These are phyloP conservation scores for Ceratocystiopsis sp. DNA, from an alignment of 2,329 filamentous ascomycete genomes.

Conservation along the genomic window DNA sequence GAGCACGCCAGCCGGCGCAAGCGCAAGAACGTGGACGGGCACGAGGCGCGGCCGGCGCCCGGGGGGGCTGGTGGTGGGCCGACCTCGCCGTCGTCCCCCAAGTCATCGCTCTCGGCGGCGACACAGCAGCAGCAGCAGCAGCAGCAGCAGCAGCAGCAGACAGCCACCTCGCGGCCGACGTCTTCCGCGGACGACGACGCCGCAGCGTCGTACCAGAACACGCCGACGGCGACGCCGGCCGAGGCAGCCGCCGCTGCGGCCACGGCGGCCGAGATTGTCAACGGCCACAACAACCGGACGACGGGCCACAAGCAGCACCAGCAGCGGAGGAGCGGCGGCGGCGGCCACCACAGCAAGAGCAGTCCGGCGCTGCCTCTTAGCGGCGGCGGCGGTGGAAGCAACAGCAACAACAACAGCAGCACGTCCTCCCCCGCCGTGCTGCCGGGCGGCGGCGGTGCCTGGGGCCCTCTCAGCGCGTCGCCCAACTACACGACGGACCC, in stretches of 20 bases:
- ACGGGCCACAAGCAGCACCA: constrained; percentile 1
- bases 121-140: neutral
- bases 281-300: constrained; percentile 5
- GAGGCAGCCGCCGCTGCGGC: constrained; percentile 7
- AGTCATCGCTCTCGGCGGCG: neutral
- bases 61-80: neutral
- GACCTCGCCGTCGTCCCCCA: neutral
- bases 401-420: constrained; percentile 15
- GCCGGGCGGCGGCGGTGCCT: constrained; percentile 13
- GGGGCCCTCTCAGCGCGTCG: no score
- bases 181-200: constrained; percentile 4
- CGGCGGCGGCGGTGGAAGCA: constrained; percentile 15
- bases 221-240: constrained; percentile 8
- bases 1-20: constrained; percentile 69
- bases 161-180: neutral
- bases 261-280: constrained; percentile 11
- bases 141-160: neutral
- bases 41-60: constrained; percentile 12
- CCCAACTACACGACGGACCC: neutral
- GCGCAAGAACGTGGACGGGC: constrained; percentile 47
- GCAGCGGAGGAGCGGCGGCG: neutral
- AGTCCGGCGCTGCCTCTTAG: constrained; percentile 17
- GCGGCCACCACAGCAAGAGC: constrained; percentile 18
- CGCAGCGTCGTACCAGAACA: constrained; percentile 6
- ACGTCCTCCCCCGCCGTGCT: constrained; percentile 27